Conservation (phyloP, 441 rosid species). For the Gossypium trilobum region DNA sequence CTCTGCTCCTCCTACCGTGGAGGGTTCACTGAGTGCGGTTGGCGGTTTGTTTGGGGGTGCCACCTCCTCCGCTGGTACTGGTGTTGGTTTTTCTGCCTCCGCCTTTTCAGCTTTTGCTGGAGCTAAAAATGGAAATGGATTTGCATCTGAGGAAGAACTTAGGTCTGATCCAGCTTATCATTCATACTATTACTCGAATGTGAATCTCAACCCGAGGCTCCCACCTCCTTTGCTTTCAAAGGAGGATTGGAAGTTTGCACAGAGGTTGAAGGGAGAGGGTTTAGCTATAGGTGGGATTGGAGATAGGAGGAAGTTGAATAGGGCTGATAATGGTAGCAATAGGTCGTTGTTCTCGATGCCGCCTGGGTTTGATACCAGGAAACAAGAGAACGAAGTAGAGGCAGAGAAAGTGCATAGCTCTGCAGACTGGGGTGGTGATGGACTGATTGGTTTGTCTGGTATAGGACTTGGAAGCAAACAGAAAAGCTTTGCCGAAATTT, state of each 20-base stretch:
- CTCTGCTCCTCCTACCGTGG: slow-evolving; percentile 93
- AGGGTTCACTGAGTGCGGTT: slow-evolving; percentile 73
- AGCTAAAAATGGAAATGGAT: slow-evolving; percentile 37
- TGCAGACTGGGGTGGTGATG: slow-evolving; percentile 70
- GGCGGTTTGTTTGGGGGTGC: slow-evolving; percentile 58
- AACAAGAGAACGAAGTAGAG: slow-evolving; percentile 41
- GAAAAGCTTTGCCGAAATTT: slow-evolving; percentile 72
- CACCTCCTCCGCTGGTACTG: slow-evolving; percentile 22
- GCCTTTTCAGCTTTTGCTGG: slow-evolving; percentile 41
- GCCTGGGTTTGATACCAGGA: slow-evolving; percentile 72
- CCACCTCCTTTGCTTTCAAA: slow-evolving; percentile 52
- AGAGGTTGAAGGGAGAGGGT: slow-evolving; percentile 64
- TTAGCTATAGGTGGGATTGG: slow-evolving; percentile 67
- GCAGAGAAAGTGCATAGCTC: slow-evolving; percentile 33
- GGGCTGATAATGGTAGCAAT: slow-evolving; percentile 30
- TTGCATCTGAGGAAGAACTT: slow-evolving; percentile 54
- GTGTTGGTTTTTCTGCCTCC: neutral
- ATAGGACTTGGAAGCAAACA: slow-evolving; percentile 66
- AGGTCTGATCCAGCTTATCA: slow-evolving; percentile 87
- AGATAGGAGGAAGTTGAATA: slow-evolving; percentile 58
- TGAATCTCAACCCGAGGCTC: slow-evolving; percentile 87
- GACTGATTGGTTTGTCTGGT: slow-evolving; percentile 74
- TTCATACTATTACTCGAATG: slow-evolving; percentile 70
- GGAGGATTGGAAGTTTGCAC: slow-evolving; percentile 25
- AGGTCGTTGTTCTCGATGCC: slow-evolving; percentile 67